These are phyloP conservation scores for Dissophora ornata DNA, from an alignment of 192 early-diverging fungal genomes.

Conservation along the genomic window DNA sequence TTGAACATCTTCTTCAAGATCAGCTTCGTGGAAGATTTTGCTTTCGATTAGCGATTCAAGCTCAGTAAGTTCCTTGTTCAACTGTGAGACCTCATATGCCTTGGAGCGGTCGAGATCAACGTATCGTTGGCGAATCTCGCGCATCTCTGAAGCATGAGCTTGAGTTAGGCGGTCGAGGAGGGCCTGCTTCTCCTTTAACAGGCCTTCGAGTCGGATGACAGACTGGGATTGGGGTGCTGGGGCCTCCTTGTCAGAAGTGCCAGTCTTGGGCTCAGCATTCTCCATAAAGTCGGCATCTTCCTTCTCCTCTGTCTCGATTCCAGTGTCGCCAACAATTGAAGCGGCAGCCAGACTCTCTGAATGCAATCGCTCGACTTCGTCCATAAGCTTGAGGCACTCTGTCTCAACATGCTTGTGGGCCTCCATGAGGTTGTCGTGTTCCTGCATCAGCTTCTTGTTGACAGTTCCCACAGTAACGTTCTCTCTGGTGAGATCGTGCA, in stretches of 20 bases:
- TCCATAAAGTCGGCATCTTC: slow-evolving; percentile 6
- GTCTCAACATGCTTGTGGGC: slow-evolving; percentile 75
- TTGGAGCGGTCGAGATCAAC: slow-evolving; percentile 69
- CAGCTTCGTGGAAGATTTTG: slow-evolving; percentile 78
- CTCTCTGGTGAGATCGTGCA: slow-evolving; percentile 61
- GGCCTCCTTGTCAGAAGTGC: background rate
- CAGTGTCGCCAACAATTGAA: background rate
- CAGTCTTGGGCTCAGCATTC: slow-evolving; percentile 4
- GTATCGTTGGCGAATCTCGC: slow-evolving; percentile 60
- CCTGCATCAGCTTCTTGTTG: slow-evolving; percentile 65
- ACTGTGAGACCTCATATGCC: slow-evolving; percentile 64
- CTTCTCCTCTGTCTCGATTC: background rate
- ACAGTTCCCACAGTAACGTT: slow-evolving; percentile 59
- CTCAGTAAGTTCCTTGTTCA: slow-evolving; percentile 74
- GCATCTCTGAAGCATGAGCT: slow-evolving; percentile 63
- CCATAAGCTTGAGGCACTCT: slow-evolving; percentile 78
- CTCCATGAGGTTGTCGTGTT: slow-evolving; percentile 65
- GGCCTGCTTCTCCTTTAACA: slow-evolving; percentile 58
- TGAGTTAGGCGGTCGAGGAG: slow-evolving; percentile 59
- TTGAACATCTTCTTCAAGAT: slow-evolving; percentile 70
- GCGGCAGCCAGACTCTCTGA: slow-evolving; percentile 57
- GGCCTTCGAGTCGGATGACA: slow-evolving; percentile 48
- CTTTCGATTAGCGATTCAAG: slow-evolving; percentile 78
- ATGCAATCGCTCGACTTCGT: slow-evolving; percentile 79
- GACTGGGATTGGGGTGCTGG: slow-evolving; percentile 30